These are phyloP conservation scores for Paramecium caudatum DNA, from an alignment of 73 alveolate species.

Conservation along the genomic window DNA sequence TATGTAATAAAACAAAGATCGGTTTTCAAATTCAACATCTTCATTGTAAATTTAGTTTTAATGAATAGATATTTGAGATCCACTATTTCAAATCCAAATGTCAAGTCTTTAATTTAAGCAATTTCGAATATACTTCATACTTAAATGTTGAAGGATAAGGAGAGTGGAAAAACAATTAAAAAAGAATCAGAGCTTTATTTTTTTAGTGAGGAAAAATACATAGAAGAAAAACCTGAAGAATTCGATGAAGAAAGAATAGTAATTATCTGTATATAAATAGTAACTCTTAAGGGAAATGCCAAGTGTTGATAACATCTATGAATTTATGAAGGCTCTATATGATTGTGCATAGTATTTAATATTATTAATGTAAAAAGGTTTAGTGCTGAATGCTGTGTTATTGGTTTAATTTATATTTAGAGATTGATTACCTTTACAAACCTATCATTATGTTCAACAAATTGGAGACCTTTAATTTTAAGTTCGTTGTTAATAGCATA, in stretches of 20 bases:
- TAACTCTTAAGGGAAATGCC: constrained; percentile 87
- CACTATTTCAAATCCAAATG: constrained; percentile 96
- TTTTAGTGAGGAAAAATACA: constrained; percentile 98
- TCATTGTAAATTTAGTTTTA: no score
- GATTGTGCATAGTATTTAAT: constrained; percentile 93
- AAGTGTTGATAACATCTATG: constrained; percentile 94
- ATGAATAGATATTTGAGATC: constrained; percentile 78
- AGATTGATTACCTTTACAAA: constrained; percentile 98
- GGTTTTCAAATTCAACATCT: not conserved
- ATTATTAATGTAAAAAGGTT: constrained; percentile 24
- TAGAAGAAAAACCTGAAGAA: constrained; percentile 96
- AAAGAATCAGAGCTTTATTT: constrained; percentile 94
- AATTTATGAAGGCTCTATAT: constrained; percentile 97
- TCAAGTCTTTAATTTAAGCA: constrained; percentile 91
- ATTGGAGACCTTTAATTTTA: constrained; percentile 98
- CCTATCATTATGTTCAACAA: constrained; percentile 95
- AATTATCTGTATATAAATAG: not conserved
- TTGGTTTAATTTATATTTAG: constrained; percentile 95
- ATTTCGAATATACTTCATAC: constrained; percentile 96
- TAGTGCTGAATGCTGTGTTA: constrained; percentile 97
- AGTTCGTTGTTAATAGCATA: constrained; percentile 96
- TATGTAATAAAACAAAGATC: not conserved
- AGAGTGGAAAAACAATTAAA: constrained; percentile 88
- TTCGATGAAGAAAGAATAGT: constrained; percentile 92
- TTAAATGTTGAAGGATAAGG: constrained; percentile 94